Evolutionary conservation across 2,329 filamentous ascomycete genomes (phyloP).

Genomic region (Xylaria hypoxylon): DNA sequence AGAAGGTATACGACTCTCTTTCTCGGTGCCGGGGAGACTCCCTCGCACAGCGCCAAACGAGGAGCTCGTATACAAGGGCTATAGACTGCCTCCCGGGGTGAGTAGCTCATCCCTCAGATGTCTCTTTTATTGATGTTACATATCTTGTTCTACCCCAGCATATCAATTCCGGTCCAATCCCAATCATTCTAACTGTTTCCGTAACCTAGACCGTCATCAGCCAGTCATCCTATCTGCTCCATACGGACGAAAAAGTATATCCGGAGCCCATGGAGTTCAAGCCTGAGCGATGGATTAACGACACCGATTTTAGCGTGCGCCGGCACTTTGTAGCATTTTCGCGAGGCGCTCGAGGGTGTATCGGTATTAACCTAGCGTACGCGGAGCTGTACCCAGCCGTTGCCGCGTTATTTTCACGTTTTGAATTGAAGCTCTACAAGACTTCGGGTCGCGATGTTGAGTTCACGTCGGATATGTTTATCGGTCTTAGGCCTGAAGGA

Average conservation of each 20-base stretch:
- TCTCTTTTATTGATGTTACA: too few relatives aligned
- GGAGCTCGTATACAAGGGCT: constrained; percentile 23
- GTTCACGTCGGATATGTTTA: background rate
- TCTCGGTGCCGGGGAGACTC: constrained; percentile 20
- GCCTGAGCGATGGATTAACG: constrained; percentile 12
- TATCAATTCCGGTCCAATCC: too few relatives aligned
- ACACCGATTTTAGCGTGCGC: background rate
- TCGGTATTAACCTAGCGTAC: constrained; percentile 22
- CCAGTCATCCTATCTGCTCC: constrained; percentile 7
- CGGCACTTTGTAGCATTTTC: constrained; percentile 16
- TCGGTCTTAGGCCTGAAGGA: background rate
- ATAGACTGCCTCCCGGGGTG: constrained; percentile 17
- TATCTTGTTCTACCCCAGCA: too few relatives aligned
- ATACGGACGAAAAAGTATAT: constrained; percentile 11
- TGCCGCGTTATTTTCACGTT: constrained; percentile 19
- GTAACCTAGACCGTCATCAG: constrained; percentile 6
- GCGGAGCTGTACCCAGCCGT: constrained; percentile 17
- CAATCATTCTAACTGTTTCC: background rate
- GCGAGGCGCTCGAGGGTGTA: constrained; percentile 16
- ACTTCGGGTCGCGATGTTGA: constrained; percentile 18
- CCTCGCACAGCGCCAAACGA: constrained; percentile 22
- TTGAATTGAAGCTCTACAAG: constrained; percentile 18
- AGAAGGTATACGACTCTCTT: constrained; percentile 24
- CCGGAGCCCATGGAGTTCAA: constrained; percentile 6
- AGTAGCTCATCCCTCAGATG: background rate